These are phyloP conservation scores for Schwanniomyces yamadae DNA, from an alignment of 805 yeast species.

Conservation along the genomic window DNA sequence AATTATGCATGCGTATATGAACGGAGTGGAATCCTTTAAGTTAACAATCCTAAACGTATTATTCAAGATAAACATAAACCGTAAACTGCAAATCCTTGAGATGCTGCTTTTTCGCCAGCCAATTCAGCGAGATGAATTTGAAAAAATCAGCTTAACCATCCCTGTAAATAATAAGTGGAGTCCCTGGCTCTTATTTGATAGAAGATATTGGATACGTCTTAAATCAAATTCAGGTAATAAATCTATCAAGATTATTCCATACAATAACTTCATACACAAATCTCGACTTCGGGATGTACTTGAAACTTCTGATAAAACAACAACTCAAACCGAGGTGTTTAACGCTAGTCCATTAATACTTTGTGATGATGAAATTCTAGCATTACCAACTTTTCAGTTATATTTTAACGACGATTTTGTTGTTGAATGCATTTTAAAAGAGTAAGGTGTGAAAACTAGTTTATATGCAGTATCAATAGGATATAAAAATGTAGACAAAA, in stretches of 20 bases:
- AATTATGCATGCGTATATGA: constrained; percentile 10
- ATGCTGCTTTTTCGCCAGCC: constrained; percentile 22
- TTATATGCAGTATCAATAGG: constrained; percentile 1
- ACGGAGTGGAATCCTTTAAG: constrained; percentile 7
- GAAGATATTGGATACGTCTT: constrained; percentile 37
- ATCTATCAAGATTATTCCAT: constrained; percentile 14
- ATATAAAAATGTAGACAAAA: background rate
- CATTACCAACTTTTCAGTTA: constrained; percentile 16
- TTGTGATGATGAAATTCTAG: background rate
- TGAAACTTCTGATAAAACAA: background rate
- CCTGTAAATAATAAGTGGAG: constrained; percentile 14
- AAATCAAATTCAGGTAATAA: constrained; percentile 1
- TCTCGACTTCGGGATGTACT: background rate
- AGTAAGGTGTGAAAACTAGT: background rate
- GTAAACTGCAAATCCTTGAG: constrained; percentile 7
- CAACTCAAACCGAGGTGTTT: background rate
- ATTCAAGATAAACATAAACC: constrained; percentile 11
- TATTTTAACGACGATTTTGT: constrained; percentile 4
- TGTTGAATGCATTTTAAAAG: constrained; percentile 15
- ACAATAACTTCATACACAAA: constrained; percentile 10
- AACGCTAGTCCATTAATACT: constrained; percentile 11
- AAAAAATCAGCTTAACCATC: background rate
- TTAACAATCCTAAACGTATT: constrained; percentile 22
- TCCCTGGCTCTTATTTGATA: constrained; percentile 39
- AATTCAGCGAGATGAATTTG: constrained; percentile 11